Percentiles rank a stretch among this genome's conserved stretches.
Evolutionary conservation across 805 yeast genomes (phyloP).

Genomic region (Yarrowia divulgata): DNA sequence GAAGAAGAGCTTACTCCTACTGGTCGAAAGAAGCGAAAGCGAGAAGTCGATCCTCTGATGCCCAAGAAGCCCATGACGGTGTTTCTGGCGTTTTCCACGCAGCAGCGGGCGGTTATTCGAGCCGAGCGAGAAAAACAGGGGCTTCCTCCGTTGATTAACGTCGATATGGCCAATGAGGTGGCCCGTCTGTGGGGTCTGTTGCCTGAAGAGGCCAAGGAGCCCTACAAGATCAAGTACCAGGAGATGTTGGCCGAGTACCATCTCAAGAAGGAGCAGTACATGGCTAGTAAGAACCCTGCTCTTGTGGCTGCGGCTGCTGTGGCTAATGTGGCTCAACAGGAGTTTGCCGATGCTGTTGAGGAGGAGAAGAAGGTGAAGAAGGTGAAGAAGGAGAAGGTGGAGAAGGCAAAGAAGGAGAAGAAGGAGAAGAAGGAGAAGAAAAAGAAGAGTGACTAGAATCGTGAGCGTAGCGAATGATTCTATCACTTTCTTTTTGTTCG

Average conservation of each 20-base stretch:
- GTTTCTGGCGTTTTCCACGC: slow-evolving; percentile 79
- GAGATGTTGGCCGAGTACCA: slow-evolving; percentile 24
- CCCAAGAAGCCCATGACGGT: slow-evolving; percentile 94
- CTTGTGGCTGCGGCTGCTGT: slow-evolving; percentile 5
- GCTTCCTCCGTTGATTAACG: slow-evolving; percentile 69
- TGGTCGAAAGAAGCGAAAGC: slow-evolving; percentile 35
- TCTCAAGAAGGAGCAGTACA: slow-evolving; percentile 8
- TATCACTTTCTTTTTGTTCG: too few species aligned
- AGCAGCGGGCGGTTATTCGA: slow-evolving; percentile 72
- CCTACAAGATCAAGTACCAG: slow-evolving; percentile 26
- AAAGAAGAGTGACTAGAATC: neutral
- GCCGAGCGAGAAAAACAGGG: slow-evolving; percentile 69
- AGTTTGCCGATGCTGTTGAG: slow-evolving; percentile 30
- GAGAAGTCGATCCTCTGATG: slow-evolving; percentile 79
- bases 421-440: slow-evolving; percentile 18
- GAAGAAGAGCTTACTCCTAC: slow-evolving; percentile 19
- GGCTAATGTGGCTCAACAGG: slow-evolving; percentile 6
- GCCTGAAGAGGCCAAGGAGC: slow-evolving; percentile 53
- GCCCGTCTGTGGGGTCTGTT: slow-evolving; percentile 80
- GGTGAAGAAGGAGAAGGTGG: neutral
- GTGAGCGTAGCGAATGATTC: neutral
- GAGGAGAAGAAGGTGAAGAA: neutral
- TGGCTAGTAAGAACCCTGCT: slow-evolving; percentile 13
- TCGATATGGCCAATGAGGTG: slow-evolving; percentile 80
- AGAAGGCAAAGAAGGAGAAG: slow-evolving; percentile 27